Evolutionary conservation across 2,329 filamentous ascomycete genomes (phyloP), one percentile per base, ranked within the genome.

Genomic region (Calonectria honghensis): DNA sequence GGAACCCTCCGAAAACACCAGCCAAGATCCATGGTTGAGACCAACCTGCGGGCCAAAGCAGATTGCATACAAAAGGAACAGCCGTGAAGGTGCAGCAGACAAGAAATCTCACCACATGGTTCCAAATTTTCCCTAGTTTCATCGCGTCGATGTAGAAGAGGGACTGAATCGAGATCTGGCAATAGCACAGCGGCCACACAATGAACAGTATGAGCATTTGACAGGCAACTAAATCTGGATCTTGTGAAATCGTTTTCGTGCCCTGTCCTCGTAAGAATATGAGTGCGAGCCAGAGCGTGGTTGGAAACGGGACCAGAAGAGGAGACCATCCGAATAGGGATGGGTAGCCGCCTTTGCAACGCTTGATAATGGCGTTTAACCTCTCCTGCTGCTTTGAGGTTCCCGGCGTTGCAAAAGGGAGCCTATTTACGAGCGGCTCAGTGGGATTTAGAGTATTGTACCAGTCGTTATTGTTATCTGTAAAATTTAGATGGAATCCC

Each of bases 101-200:
- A 4, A 39, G 7, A 18, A 63, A 63, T 6, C 57, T 63, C 5
- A 63, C 14, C n/a, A 41, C 1, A 20, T 63, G 57, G 6, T 29
- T 63, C 57, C 57, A 41, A 14, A 0, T 11, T 9, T 20, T 63
- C 2, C 24, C 14, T 4, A 39, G 11, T 29, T 29, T 39, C 10
- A 41, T 5, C 20, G n/a, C 35, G 2, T 63, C 57, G 13, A 63
- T 45, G 7, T 63, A 63, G 35, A 63, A 63, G 57, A 63, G 57
- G 4, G 57, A 41, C 14, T 63, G 57, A 29, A 63, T 63, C 14
- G 57, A 63, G 39, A 63, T 41, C 24, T 63, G 57, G 37, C 57
- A 63, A 37, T 41, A 63, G n/a, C 35, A 63, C 16, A 63, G 41
- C 9, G 57, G 57, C 57, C 57, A 63, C 4, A 31, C 11, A 11